Evolutionary conservation across 1,284 basidiomycete species (phyloP), one percentile per base, ranked within the genome.

Genomic region (Agaricales sp.): DNA sequence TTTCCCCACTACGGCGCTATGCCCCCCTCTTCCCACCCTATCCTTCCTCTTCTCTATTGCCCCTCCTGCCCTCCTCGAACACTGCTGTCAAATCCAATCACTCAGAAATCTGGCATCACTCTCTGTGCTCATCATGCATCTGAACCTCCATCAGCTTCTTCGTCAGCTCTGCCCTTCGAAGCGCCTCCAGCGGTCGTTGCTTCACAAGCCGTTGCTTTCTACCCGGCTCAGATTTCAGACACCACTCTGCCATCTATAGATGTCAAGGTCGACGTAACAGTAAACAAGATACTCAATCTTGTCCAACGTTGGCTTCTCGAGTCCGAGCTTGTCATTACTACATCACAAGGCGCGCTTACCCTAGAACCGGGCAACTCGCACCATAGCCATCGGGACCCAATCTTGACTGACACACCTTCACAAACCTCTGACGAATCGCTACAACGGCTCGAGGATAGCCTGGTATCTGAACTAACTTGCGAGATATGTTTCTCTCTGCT

Each of bases 401-500:
- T 50, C 52, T 52, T 37, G 11, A 11, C 30, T 16, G 16, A 11
- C 16, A 12, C 12, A 11, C 11, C 12, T 11, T 37, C 30, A 11
- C 11, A 37, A 37, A 37, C 16, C 12, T 16, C 11, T 16, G 11
- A 12, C 30, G 16, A 37, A 37, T 12, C 57, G n/a, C 54, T 58
- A 46, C 54, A 56, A 2, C 62, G 64, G 41, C 79, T 90, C 55
- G 73, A 80, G 58, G 88, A 87, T 61, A 82, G 87, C 43, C 72
- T 96, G 3, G 61, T 78, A 22, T 62, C 75, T 8, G 85, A 92
- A 57, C 71, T 95, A 47, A 85, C 82, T 23, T 97, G 93, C 63
- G 89, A 94, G 63, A 91, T 97, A 25, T 97, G 94, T 66, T 87
- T 90, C 59, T 75, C 78, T 61, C 67, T 95, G 35, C 71, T 94